phyloP scores from a whole-genome alignment of 139 green algal species.

The Nannochloris sp. region DNA sequence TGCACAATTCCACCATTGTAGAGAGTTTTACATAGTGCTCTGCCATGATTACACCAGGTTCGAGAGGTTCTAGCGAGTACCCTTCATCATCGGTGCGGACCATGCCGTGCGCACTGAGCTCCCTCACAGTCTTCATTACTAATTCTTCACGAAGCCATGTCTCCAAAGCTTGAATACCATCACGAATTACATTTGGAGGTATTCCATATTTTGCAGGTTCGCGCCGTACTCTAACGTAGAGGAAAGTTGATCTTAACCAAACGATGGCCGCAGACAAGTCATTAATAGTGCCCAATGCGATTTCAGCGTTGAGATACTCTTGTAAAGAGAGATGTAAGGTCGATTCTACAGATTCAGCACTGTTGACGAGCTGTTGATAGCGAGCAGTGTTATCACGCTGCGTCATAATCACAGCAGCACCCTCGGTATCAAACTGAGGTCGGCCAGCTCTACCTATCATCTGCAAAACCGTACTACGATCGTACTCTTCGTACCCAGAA shows the following conservation, averaged over 20 bases:
- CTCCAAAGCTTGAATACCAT: slow-evolving; percentile 28
- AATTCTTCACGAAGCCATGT: slow-evolving; percentile 36
- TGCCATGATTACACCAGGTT: slow-evolving; percentile 67
- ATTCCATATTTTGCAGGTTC: slow-evolving; percentile 34
- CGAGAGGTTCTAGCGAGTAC: slow-evolving; percentile 36
- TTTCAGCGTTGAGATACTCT: slow-evolving; percentile 78
- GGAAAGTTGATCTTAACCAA: slow-evolving; percentile 78
- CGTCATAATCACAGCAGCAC: slow-evolving; percentile 92
- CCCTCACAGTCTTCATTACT: slow-evolving; percentile 39
- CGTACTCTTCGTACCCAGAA: slow-evolving; percentile 82
- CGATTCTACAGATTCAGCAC: slow-evolving; percentile 55
- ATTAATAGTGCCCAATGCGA: slow-evolving; percentile 56
- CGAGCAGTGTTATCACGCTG: slow-evolving; percentile 1
- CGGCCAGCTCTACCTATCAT: slow-evolving; percentile 82
- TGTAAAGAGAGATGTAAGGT: slow-evolving; percentile 43
- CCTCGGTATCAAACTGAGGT: slow-evolving; percentile 89
- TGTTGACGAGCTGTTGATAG: neutral
- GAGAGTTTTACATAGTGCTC: slow-evolving; percentile 60
- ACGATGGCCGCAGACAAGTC: slow-evolving; percentile 50
- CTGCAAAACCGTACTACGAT: slow-evolving; percentile 59
- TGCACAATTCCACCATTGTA: slow-evolving; percentile 61
- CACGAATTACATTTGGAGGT: slow-evolving; percentile 3
- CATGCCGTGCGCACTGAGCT: slow-evolving; percentile 59
- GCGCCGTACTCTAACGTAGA: slow-evolving; percentile 60
- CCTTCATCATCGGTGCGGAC: slow-evolving; percentile 48